Base-by-base conservation (phyloP, 345 rosid genomes). In the Pugionium cornutum region DNA sequence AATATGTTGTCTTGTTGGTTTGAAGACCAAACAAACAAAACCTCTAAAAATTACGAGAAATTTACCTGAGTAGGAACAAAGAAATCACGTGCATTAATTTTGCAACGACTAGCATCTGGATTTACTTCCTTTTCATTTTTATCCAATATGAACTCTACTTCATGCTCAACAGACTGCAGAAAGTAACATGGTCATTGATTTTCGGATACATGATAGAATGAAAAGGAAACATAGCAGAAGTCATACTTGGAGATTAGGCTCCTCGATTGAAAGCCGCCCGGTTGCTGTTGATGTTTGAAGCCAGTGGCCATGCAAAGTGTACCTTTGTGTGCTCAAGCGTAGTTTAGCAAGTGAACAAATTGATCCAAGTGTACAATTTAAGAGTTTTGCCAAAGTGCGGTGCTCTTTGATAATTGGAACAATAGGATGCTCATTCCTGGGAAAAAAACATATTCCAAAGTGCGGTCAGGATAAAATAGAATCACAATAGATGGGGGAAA, bases 221-320 rank as follows among this genome's bases (percentile, higher is more conserved):
- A 33, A 26, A 54, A 53, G 33, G 53, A 26, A 69, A 58, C 46
- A 29, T 44, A 54, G 48, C 34, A 53, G 18, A 52, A 79, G 27
- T 46, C 69, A 69, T 63, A 92, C 98, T 91, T 92, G 98, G 78
- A 92, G 97, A 83, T 92, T 92, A 67, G 98, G 98, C 78, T 92
- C 98, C 79, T 92, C 98, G 82, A 90, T 92, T 75, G 98, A 92
- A 74, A 92, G 84, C 56, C 98, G 76, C 53, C 98, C 98, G 39
- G 98, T 92, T 50, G 97, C 89, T 25, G 98, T 89, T 30, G 98
- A 92, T 56, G 98, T 89, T 76, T 92, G 98, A 60, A 92, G 92
- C 98, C 96, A 92, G 75, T 66, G 94, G 51, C 98, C 97, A 66
- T 88, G 96, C 45, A 92, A 64, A 44, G 83, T 84, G 77, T 88